Base-by-base conservation (phyloP, 495 filamentous ascomycete genomes). In the Lasiosphaeriaceae sp. region DNA sequence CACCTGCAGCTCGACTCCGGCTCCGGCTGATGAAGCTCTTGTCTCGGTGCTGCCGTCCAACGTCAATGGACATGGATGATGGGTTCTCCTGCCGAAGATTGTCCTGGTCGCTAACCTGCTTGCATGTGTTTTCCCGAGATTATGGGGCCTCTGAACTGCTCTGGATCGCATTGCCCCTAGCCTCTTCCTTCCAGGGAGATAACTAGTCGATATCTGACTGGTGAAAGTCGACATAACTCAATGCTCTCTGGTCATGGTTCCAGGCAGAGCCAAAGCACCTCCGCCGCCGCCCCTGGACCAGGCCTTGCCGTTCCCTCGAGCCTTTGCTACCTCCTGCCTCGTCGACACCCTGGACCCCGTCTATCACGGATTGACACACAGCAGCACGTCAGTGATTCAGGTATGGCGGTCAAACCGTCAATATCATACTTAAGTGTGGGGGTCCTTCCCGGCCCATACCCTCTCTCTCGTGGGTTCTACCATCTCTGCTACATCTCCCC, bases 181-280 rank as follows among this genome's bases (percentile, higher is more conserved):
- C 54, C 57, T 47, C 37, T 50, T 57, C 20, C 46, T 58, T 56
- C 41, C 34, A 47, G 23, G 34, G 64, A 70, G 68, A 72, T 72
- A 71, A 69, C 64, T 60, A 48, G 62, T 59, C 62, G 61, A 58
- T 64, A 55, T 64, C 60, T 69, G 61, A 71, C 68, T 72, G 70
- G 68, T 53, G 62, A 63, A 29, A 56, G 39, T 50, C 41, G 48
- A 24, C 48, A 50, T 11, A 55, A 39, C 51, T 41, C 60, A 59
- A 52, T 62, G 60, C 58, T 58, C 44, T 31, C 26, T 31, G 26
- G 26, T 31, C 26, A 31, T 58, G 56, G 51, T 53, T 57, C 58
- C 57, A 45, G 50, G 44, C 43, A 31, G 26, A 31, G 26, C 39
- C 12, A 17, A 43, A 61, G 49, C 60, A 61, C 56, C 41, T 56